Conservation (phyloP, 192 early-diverging fungal genomes). For the Linnemannia elongata region DNA sequence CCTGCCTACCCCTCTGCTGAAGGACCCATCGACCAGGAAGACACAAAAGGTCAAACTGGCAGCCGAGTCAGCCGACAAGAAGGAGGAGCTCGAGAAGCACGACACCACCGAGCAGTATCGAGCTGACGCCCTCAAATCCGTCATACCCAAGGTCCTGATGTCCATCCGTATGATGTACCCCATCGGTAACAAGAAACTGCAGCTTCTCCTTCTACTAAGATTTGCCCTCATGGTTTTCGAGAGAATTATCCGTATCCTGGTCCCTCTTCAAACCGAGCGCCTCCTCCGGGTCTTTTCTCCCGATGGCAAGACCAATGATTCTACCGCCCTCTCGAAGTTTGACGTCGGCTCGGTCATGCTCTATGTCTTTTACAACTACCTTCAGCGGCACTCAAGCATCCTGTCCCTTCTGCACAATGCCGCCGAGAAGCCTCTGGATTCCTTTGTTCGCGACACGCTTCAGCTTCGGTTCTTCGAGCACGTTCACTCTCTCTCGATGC, state of each 20-base stretch:
- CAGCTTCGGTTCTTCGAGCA: conserved; percentile 64
- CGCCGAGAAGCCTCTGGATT: not conserved
- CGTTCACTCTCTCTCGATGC: conserved; percentile 69
- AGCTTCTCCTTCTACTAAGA: not conserved
- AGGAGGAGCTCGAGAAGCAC: not conserved
- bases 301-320: not conserved
- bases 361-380: conserved; percentile 23
- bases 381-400: conserved; percentile 2
- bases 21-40: not conserved
- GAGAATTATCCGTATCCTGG: conserved; percentile 2
- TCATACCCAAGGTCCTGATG: conserved; percentile 16
- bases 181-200: not conserved
- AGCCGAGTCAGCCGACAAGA: not conserved
- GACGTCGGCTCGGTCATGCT: conserved; percentile 5
- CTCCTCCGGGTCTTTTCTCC: conserved; percentile 12
- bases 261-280: conserved; percentile 21
- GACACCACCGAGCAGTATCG: conserved; percentile 3
- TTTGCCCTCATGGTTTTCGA: not conserved
- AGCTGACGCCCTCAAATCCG: conserved; percentile 4
- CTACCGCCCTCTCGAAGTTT: not conserved
- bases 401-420: not conserved
- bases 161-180: conserved; percentile 13
- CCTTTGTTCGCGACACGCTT: not conserved
- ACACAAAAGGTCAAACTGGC: not conserved
- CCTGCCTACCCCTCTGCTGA: conserved; percentile 3